Base-by-base conservation (phyloP, 192 early-diverging fungal genomes). In the Podila epicladia region DNA sequence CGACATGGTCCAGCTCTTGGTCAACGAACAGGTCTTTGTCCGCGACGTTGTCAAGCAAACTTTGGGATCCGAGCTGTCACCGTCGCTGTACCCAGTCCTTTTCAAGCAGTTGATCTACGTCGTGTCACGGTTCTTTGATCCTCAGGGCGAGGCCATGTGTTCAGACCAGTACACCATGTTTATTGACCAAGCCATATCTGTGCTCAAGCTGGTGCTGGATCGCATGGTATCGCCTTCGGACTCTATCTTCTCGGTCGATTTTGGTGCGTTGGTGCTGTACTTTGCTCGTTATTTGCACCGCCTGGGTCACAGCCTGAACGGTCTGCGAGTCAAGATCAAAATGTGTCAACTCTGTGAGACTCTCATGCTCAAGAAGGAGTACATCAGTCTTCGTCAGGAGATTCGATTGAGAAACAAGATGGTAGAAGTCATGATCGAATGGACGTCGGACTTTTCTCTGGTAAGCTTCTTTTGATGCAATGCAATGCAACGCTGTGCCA, bases 311-410 rank as follows among this genome's bases (percentile, higher is more conserved):
- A 72, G 79, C 9, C 76, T 87, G 49, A 84, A 84, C 0, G 87
- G 90, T 15, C 67, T 94, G 19, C 83, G 89, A 20, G 94, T 96
- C 59, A 92, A 91, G 58, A 87, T 93, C 58, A 89, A 90, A 67
- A 89, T 96, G 69, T 95, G 94, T 64, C 92, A 92, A 58, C 85
- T 94, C 6, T 86, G 90, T 29, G 93, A 96, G 69, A 86, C 91
- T 2, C 74, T 96, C 62, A 89, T 94, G 84, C 72, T 59, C 11
- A 95, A 93, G 73, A 92, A 92, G 82, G 93, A 95, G 26, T 82
- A 91, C 37, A 82, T 95, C 45, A 90, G 84, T 38, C 74, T 96
- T 45, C 82, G 92, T 22, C 90, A 93, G 45, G 93, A 95, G 64
- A 91, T 95, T 69, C 82, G 83, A 32, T 75, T 96, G 60, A 80